Percentiles rank a stretch among this genome's conserved stretches.
Conservation (phyloP, 2,329 filamentous ascomycete species). For the Thielaviopsis euricoi region DNA sequence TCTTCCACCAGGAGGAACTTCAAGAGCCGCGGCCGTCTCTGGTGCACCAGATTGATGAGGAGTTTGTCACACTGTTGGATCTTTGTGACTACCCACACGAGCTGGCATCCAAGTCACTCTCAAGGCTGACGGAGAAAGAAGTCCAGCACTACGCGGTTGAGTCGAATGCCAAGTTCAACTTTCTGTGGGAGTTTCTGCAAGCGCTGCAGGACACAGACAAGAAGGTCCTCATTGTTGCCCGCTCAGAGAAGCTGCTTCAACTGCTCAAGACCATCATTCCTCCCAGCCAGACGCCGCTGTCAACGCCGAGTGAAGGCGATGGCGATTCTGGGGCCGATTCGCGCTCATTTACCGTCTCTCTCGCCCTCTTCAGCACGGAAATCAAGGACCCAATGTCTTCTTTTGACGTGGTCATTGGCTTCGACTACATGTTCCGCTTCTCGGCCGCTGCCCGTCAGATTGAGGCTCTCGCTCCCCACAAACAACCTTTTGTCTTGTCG, state of each 20-base stretch:
- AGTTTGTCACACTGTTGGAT: constrained; percentile 34
- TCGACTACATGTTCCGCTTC: constrained; percentile 32
- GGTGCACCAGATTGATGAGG: constrained; percentile 29
- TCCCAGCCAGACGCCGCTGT: constrained; percentile 22
- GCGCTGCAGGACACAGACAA: constrained; percentile 25
- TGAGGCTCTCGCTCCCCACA: constrained; percentile 14
- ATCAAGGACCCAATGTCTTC: constrained; percentile 22
- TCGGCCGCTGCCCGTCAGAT: constrained; percentile 18
- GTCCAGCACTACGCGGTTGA: constrained; percentile 36
- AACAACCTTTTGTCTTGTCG: constrained; percentile 28
- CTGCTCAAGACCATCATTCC: constrained; percentile 34
- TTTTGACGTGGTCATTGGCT: constrained; percentile 36
- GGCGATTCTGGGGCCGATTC: constrained; percentile 16
- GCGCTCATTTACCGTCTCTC: constrained; percentile 24
- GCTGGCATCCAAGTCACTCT: constrained; percentile 26
- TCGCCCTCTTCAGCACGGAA: constrained; percentile 25
- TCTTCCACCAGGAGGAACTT: constrained; percentile 25
- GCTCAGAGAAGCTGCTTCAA: constrained; percentile 31
- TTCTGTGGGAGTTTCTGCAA: constrained; percentile 38
- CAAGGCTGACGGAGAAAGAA: constrained; percentile 23
- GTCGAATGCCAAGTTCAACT: constrained; percentile 43
- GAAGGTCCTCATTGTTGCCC: constrained; percentile 36
- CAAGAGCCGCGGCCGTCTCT: constrained; percentile 23
- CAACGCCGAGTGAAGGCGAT: constrained; percentile 19
- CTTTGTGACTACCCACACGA: constrained; percentile 42